Conservation (phyloP, 2,329 filamentous ascomycete species). For the Parascedosporium putredinis region DNA sequence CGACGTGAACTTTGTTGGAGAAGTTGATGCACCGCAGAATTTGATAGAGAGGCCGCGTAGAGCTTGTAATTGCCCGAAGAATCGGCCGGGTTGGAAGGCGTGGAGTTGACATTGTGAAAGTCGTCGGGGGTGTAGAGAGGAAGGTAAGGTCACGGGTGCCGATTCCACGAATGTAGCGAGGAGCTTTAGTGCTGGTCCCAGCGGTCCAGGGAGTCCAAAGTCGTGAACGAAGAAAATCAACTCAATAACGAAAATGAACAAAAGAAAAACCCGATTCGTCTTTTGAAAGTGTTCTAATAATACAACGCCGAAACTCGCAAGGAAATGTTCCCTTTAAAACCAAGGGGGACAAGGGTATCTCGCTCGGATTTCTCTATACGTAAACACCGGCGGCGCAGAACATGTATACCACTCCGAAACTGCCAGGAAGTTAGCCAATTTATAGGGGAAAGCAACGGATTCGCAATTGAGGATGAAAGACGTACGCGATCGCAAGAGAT, state of each 20-base stretch:
- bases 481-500: slow-evolving; percentile 82
- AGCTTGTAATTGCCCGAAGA: slow-evolving; percentile 68
- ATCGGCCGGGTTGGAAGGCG: slow-evolving; percentile 34
- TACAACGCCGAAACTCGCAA: slow-evolving; percentile 14
- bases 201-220: too few relatives aligned
- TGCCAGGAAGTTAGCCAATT: slow-evolving; percentile 27
- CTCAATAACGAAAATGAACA: slow-evolving; percentile 13
- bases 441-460: slow-evolving; percentile 1
- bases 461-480: slow-evolving; percentile 11
- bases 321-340: slow-evolving; percentile 17
- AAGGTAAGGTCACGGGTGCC: too few relatives aligned
- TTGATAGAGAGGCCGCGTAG: slow-evolving; percentile 63
- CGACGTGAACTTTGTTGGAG: slow-evolving; percentile 48
- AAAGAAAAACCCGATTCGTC: slow-evolving; percentile 10
- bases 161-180: too few relatives aligned
- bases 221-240: too few relatives aligned
- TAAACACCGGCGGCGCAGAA: slow-evolving; percentile 98
- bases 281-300: slow-evolving; percentile 4
- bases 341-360: slow-evolving; percentile 33
- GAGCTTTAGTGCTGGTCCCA: too few relatives aligned
- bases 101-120: slow-evolving; percentile 6
- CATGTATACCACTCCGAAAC: slow-evolving; percentile 93
- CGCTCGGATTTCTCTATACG: slow-evolving; percentile 49
- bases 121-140: too few relatives aligned
- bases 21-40: slow-evolving; percentile 48